Conservation (phyloP, 768 basidiomycete genomes). For the Rhizopogon rudus region DNA sequence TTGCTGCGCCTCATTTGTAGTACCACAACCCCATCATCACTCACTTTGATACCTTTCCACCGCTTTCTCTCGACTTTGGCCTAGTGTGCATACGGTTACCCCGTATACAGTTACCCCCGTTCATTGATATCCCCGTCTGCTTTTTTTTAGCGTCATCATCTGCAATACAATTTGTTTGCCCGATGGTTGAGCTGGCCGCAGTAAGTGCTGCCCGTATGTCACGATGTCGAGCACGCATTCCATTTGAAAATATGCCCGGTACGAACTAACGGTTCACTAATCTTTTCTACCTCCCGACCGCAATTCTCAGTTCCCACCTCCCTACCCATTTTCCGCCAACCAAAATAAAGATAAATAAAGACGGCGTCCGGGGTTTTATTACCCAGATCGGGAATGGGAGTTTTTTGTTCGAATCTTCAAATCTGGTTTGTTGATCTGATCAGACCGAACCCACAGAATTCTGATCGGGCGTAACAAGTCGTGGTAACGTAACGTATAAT, state of each 20-base stretch:
- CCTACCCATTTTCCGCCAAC: constrained; percentile 7
- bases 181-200: background rate
- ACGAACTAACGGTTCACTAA: no score
- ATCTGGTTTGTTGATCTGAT: constrained; percentile 20
- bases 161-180: constrained; percentile 9
- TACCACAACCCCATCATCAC: constrained; percentile 27
- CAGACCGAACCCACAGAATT: constrained; percentile 23
- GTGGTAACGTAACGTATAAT: background rate
- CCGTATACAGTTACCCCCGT: constrained; percentile 31
- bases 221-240: no score
- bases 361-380: constrained; percentile 10
- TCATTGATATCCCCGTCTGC: constrained; percentile 26
- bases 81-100: constrained; percentile 32
- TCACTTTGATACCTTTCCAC: constrained; percentile 29
- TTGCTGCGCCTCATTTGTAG: constrained; percentile 30
- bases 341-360: background rate
- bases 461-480: constrained; percentile 24
- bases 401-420: background rate
- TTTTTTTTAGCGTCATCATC: constrained; percentile 9
- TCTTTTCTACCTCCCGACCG: no score
- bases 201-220: no score
- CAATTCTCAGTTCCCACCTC: background rate
- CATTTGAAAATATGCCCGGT: no score
- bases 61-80: constrained; percentile 12
- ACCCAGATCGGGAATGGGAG: background rate